Conservation (phyloP, 805 yeast genomes). For the Candida gorgasii region DNA sequence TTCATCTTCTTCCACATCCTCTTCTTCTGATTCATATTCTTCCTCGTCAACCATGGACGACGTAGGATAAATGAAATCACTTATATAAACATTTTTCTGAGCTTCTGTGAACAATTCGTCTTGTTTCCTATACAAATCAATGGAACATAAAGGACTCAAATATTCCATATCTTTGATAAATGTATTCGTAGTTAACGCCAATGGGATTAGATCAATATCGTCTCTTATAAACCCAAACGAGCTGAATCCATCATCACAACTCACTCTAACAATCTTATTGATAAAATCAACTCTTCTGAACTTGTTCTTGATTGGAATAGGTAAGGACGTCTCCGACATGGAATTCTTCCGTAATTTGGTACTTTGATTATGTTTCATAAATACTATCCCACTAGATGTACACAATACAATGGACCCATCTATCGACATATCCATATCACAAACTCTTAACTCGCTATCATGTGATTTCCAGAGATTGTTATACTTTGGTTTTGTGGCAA, state of each 20-base stretch:
- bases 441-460: conserved; percentile 54
- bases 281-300: conserved; percentile 54
- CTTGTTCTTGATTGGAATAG: conserved; percentile 41
- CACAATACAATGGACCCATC: conserved; percentile 72
- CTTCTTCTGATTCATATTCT: conserved; percentile 18
- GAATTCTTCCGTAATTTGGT: conserved; percentile 29
- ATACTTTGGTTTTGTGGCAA: conserved; percentile 36
- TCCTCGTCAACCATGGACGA: conserved; percentile 12
- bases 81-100: conserved; percentile 27
- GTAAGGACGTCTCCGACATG: conserved; percentile 30
- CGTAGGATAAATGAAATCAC: conserved; percentile 29
- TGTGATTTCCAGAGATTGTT: conserved; percentile 62
- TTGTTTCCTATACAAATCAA: conserved; percentile 36
- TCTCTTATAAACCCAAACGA: conserved; percentile 70
- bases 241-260: conserved; percentile 63
- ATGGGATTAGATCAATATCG: conserved; percentile 59
- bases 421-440: conserved; percentile 65
- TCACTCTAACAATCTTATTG: conserved; percentile 61
- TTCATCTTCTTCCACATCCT: conserved; percentile 15
- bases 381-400: conserved; percentile 70
- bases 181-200: conserved; percentile 48
- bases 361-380: conserved; percentile 32
- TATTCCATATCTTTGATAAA: conserved; percentile 54
- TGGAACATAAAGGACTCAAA: conserved; percentile 49
- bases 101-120: conserved; percentile 40